Conservation (phyloP, 2,329 filamentous ascomycete species). For the Fusarium neocosmosporiellum region DNA sequence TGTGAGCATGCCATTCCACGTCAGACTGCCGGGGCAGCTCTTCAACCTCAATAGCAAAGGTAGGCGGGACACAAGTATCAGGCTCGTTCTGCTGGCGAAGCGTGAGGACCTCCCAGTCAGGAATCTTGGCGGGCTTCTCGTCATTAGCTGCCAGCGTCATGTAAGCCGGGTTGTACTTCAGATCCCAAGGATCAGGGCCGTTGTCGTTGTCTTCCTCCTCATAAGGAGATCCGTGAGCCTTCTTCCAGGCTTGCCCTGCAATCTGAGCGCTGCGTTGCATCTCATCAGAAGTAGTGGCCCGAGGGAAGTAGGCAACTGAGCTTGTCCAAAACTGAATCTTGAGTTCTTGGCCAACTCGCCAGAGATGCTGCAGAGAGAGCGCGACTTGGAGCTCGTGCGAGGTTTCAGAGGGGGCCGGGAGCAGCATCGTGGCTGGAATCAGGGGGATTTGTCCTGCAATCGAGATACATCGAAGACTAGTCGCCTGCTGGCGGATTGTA, state of each 20-base stretch:
- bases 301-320: slow-evolving; percentile 78
- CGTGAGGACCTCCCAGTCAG: slow-evolving; percentile 62
- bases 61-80: slow-evolving; percentile 64
- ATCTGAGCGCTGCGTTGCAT: slow-evolving; percentile 53
- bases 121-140: slow-evolving; percentile 50
- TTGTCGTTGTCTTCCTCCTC: slow-evolving; percentile 63
- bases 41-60: slow-evolving; percentile 81
- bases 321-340: slow-evolving; percentile 80
- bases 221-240: slow-evolving; percentile 52
- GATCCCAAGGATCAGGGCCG: slow-evolving; percentile 75
- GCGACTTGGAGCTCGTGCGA: slow-evolving; percentile 69
- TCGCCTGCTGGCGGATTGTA: slow-evolving; percentile 20
- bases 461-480: slow-evolving; percentile 60
- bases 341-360: slow-evolving; percentile 81
- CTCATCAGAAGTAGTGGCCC: slow-evolving; percentile 40
- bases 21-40: slow-evolving; percentile 78
- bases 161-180: slow-evolving; percentile 66
- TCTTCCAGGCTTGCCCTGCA: slow-evolving; percentile 61
- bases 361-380: slow-evolving; percentile 88
- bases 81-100: slow-evolving; percentile 51
- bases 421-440: slow-evolving; percentile 80
- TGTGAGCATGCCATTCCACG: slow-evolving; percentile 85
- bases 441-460: slow-evolving; percentile 94
- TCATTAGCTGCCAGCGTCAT: slow-evolving; percentile 53
- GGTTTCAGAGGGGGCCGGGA: slow-evolving; percentile 55